Evolutionary conservation across 805 yeast species (phyloP).

Genomic region (Teunomyces tritomae): DNA sequence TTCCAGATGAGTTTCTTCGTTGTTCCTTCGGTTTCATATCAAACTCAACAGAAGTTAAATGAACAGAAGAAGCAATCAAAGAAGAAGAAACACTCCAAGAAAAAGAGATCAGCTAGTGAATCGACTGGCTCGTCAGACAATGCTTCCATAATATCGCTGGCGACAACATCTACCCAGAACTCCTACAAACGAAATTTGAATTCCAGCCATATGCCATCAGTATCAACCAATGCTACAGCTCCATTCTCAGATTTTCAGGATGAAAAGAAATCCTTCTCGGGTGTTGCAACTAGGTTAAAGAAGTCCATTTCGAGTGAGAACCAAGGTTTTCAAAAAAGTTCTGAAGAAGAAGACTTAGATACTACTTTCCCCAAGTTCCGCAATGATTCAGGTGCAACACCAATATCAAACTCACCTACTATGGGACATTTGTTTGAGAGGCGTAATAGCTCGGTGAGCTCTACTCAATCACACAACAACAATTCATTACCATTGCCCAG

Average conservation of each 20-base stretch:
- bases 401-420: slow-evolving; percentile 3
- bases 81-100: slow-evolving; percentile 6
- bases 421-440: slow-evolving; percentile 5
- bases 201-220: not conserved
- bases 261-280: slow-evolving; percentile 8
- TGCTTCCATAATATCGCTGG: slow-evolving; percentile 2
- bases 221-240: not conserved
- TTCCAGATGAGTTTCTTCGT: slow-evolving; percentile 34
- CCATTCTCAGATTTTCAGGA: not conserved
- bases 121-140: slow-evolving; percentile 2
- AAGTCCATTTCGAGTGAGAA: not conserved
- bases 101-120: not conserved
- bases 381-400: slow-evolving; percentile 2
- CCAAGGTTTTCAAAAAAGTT: not conserved
- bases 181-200: not conserved
- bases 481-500: slow-evolving; percentile 1
- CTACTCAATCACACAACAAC: slow-evolving; percentile 11
- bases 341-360: not conserved
- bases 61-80: slow-evolving; percentile 16
- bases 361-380: not conserved
- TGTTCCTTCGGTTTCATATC: slow-evolving; percentile 41
- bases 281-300: slow-evolving; percentile 10
- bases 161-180: slow-evolving; percentile 4
- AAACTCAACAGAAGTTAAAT: slow-evolving; percentile 37
- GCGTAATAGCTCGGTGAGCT: slow-evolving; percentile 19